phyloP scores from a whole-genome alignment of 1,139 yeast genomes.

The Nadsonia commutata region DNA sequence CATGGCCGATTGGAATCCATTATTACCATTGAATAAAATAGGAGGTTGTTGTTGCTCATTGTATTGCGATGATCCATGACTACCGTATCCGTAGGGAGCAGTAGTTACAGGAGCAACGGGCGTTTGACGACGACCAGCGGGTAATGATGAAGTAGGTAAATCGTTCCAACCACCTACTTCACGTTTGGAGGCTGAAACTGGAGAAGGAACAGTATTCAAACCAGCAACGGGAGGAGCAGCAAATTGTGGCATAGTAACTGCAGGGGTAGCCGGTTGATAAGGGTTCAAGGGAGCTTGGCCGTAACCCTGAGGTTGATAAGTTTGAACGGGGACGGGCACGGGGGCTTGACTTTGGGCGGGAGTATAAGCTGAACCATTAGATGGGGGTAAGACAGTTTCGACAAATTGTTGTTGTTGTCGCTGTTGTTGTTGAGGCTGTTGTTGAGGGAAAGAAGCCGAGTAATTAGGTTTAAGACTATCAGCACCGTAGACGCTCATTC shows the following conservation, averaged over 20 bases:
- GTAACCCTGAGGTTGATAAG: constrained; percentile 2
- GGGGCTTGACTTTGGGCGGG: constrained; percentile 1
- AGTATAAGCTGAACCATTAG: constrained; percentile 9
- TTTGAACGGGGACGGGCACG: constrained; percentile 1
- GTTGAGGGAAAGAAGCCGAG: constrained; percentile 10
- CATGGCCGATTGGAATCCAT: not conserved
- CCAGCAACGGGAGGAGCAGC: constrained; percentile 12
- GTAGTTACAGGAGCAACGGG: constrained; percentile 24
- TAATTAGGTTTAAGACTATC: too few species aligned
- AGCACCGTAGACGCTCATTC: constrained; percentile 10
- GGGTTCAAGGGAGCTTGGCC: constrained; percentile 6
- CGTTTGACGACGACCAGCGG: constrained; percentile 33
- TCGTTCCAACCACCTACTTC: constrained; percentile 92
- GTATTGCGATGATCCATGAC: constrained; percentile 18
- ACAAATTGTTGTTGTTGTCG: constrained; percentile 4
- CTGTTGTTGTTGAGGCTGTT: not conserved
- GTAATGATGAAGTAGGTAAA: constrained; percentile 44
- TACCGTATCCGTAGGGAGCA: constrained; percentile 12
- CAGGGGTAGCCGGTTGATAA: constrained; percentile 8
- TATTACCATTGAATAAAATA: constrained; percentile 7
- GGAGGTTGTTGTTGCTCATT: constrained; percentile 12
- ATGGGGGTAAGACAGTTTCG: constrained; percentile 6
- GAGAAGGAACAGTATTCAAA: constrained; percentile 22
- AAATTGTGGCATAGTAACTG: constrained; percentile 14
- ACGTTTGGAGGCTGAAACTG: constrained; percentile 27